These are phyloP conservation scores for Mycosphaerella sp. DNA, from an alignment of 2,329 filamentous ascomycete species.

Conservation along the genomic window DNA sequence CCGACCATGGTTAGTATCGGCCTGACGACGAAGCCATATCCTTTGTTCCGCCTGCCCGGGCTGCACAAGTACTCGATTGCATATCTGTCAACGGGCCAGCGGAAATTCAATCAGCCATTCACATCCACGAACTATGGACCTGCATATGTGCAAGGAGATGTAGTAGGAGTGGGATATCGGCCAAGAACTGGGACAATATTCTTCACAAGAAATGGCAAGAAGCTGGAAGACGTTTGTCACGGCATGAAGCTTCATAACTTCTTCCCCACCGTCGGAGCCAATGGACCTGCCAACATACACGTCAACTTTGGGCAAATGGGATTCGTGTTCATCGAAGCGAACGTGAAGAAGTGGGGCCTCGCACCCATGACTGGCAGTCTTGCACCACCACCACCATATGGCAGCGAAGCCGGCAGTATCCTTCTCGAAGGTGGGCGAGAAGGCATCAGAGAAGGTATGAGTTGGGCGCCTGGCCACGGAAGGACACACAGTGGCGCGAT, in stretches of 20 bases:
- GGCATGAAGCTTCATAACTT: constrained; percentile 93
- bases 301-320: constrained; percentile 98
- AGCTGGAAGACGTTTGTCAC: constrained; percentile 87
- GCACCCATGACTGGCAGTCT: constrained; percentile 93
- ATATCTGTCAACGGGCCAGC: constrained; percentile 79
- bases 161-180: constrained; percentile 90
- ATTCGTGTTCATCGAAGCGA: constrained; percentile 98
- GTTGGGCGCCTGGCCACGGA: constrained; percentile 57
- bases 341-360: constrained; percentile 99
- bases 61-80: constrained; percentile 90
- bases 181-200: constrained; percentile 92
- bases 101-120: constrained; percentile 92
- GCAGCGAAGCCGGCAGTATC: constrained; percentile 94
- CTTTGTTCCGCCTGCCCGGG: constrained; percentile 85
- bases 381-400: constrained; percentile 91
- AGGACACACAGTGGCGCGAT: constrained; percentile 73
- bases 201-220: constrained; percentile 97
- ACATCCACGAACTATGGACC: constrained; percentile 72
- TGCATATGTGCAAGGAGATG: constrained; percentile 82
- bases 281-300: constrained; percentile 84
- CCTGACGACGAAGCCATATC: constrained; percentile 95
- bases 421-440: constrained; percentile 72
- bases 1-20: constrained; percentile 80
- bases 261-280: constrained; percentile 95
- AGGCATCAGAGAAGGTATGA: constrained; percentile 48